Percentiles rank a stretch among this genome's conserved stretches.
phyloP scores from a whole-genome alignment of 2,329 filamentous ascomycete species.

The Colletotrichum eremochloae region DNA sequence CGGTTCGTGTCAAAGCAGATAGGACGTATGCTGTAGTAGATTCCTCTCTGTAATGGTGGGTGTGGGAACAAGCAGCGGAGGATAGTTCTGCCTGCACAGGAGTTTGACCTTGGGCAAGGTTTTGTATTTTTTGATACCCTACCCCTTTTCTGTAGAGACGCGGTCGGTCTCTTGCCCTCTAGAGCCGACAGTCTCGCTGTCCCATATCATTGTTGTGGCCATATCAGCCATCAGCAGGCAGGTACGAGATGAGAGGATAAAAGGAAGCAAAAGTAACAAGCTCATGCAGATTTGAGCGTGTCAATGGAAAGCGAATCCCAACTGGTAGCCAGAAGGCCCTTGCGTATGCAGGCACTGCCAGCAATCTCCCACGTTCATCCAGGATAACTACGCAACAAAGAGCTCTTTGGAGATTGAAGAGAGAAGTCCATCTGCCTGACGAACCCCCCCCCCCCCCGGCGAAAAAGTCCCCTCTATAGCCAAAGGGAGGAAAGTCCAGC shows the following conservation, averaged over 20 bases:
- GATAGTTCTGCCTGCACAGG: constrained; percentile 19
- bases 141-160: constrained; percentile 24
- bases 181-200: constrained; percentile 1
- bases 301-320: constrained; percentile 7
- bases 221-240: background rate
- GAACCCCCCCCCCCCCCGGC: too few relatives aligned
- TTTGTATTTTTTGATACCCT: constrained; percentile 40
- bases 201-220: constrained; percentile 2
- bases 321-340: background rate
- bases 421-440: background rate
- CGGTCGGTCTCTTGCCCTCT: constrained; percentile 3
- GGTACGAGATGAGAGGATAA: background rate
- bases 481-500: background rate
- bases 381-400: background rate
- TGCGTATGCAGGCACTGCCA: background rate
- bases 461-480: background rate
- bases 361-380: background rate
- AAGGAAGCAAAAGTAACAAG: constrained; percentile 12
- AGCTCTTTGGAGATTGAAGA: background rate
- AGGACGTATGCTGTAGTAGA: background rate
- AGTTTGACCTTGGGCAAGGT: constrained; percentile 36
- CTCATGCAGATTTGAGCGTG: constrained; percentile 2
- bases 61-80: constrained; percentile 6
- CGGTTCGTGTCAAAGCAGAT: background rate
- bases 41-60: constrained; percentile 5